Evolutionary conservation across 2,329 filamentous ascomycete genomes (phyloP), one percentile per base, ranked within the genome.

Genomic region (Hypoxylon sp.): DNA sequence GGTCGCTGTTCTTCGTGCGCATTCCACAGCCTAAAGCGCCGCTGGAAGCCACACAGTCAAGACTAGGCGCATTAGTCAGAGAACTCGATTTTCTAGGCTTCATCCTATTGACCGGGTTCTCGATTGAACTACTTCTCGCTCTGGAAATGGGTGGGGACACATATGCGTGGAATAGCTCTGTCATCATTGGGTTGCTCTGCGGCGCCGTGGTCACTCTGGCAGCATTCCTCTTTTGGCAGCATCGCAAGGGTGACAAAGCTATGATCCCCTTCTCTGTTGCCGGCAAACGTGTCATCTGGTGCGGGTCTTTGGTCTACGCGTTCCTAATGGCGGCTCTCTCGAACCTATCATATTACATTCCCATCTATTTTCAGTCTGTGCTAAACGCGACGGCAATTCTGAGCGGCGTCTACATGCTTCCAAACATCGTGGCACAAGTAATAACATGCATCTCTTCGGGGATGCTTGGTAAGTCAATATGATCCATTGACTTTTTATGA

Each of bases 241-340:
- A 71, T 59, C 70, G 69, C 7, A 69, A 70, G 65, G 81, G 80
- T 2, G 79, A 81, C 23, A 74, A 78, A 2, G 82, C 83, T 34
- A 84, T 85, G 78, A 74, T 86, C 2, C 78, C 81, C 0, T 73
- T 78, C 0, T 78, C 78, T 0, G 72, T 86, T 7, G 51, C 84
- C 6, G 73, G 72, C 25, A 74, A 78, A 37, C 77, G 82, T 0
- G 74, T 78, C 29, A 75, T 85, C 39, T 78, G 76, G 70, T 74
- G 78, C 8, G 78, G 82, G 27, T 81, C 83, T 63, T 25, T 57
- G 27, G 46, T 29, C 2, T 53, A 53, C 29, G 34, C 39, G 23
- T 51, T 58, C 21, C 19, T 62, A 3, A 53, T 48, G 27, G 39
- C 57, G 3, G 34, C 51, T 1, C 77, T 83, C 14, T 79, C 79